Evolutionary conservation across 164 flowering plant species (phyloP), one percentile per base, ranked within the genome.

Genomic region (Litsea cubeba): DNA sequence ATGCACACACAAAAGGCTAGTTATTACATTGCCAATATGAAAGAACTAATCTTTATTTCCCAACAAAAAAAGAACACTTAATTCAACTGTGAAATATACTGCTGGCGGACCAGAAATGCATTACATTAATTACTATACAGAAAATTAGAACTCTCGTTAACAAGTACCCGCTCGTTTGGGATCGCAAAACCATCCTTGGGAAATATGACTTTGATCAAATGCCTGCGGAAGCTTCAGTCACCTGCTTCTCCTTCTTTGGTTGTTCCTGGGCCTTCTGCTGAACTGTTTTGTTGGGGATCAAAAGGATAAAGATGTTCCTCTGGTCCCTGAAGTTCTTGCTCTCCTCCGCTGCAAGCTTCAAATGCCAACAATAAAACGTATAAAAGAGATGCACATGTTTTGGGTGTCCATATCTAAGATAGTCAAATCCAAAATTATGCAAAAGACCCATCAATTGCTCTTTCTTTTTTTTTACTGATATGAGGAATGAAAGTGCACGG

Each of bases 291-390:
- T 90, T 95, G 40, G 99, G 99, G 68, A 40, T 82, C 82, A 95
- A 79, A 71, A 87, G 76, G 12, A 95, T 81, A 75, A 74, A 86
- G 12, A 93, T 81, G 74, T 88, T 88, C 77, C 89, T 82, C 46
- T 40, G 46, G 17, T 91, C 96, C 6, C 83, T 79, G 71, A 93
- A 89, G 82, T 75, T 90, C 82, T 88, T 89, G 82, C 77, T 80
- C 80, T 95, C 97, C 87, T 91, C 95, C 0, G 81, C 80, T 18
- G 91, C 97, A 71, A 91, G 87, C 97, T 95, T 85, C 72, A 80
- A 71, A 72, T 28, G 35, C 51, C 68, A 80, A 71, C 14, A 63
- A 28, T 24, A 22, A 71, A 67, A 12, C 50, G 46, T 7, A 40
- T 40, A 40, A 40, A 40, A 40, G 11, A 40, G 11, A 40, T 40